phyloP scores from a whole-genome alignment of 352 stramenopile species.

The Albugo candida region DNA sequence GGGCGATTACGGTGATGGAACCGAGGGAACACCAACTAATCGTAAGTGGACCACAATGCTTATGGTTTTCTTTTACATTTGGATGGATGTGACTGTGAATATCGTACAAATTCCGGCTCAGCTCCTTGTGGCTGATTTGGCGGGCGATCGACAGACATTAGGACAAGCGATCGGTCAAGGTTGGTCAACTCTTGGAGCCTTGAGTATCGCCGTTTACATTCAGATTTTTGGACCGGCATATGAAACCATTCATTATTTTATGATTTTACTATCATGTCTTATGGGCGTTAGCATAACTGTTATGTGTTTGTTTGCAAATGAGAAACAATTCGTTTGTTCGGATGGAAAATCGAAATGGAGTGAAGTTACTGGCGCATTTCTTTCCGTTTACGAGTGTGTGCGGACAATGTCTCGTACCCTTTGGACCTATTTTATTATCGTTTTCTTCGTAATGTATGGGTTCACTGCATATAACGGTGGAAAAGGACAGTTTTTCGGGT shows the following conservation, averaged over 20 bases:
- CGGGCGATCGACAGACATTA: constrained; percentile 41
- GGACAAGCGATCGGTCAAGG: constrained; percentile 37
- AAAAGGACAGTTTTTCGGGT: constrained; percentile 43
- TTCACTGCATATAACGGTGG: constrained; percentile 43
- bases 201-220: constrained; percentile 54
- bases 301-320: constrained; percentile 36
- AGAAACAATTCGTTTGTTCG: constrained; percentile 15
- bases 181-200: constrained; percentile 35
- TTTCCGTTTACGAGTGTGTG: constrained; percentile 22
- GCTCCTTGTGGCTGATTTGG: constrained; percentile 58
- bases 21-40: constrained; percentile 2
- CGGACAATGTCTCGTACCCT: constrained; percentile 20
- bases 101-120: constrained; percentile 49
- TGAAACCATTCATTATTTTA: constrained; percentile 38
- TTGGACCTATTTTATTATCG: constrained; percentile 26
- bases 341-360: constrained; percentile 11
- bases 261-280: constrained; percentile 43
- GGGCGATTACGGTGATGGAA: constrained; percentile 20
- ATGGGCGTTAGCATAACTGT: constrained; percentile 31
- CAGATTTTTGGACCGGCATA: constrained; percentile 45
- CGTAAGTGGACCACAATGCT: constrained; percentile 33
- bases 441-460: constrained; percentile 31
- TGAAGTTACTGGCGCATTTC: constrained; percentile 19
- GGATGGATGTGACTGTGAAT: constrained; percentile 72
- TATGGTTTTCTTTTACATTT: constrained; percentile 58